Conservation (phyloP, 2,329 filamentous ascomycete genomes). For the Sporothrix luriei region DNA sequence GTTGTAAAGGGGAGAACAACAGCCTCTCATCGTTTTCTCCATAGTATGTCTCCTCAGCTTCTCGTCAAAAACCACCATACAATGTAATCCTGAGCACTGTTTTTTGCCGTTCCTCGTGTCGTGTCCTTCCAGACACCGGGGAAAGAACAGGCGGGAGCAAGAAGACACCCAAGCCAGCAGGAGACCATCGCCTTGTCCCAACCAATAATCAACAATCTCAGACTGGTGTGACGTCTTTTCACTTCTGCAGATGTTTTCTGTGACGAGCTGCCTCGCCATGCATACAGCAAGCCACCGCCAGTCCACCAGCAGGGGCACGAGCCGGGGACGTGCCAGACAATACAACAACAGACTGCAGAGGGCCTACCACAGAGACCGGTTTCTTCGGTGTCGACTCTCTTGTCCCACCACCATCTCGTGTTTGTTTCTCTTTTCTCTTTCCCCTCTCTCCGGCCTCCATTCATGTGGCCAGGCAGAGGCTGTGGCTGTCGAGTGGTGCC, state of each 20-base stretch:
- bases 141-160: neutral
- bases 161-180: neutral
- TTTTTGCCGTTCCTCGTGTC: neutral
- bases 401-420: neutral
- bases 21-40: neutral
- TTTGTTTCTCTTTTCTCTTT: neutral
- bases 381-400: neutral
- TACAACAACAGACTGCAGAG: neutral
- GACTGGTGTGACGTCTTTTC: neutral
- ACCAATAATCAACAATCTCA: neutral
- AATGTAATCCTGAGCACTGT: neutral
- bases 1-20: neutral
- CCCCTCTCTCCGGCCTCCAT: neutral
- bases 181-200: neutral
- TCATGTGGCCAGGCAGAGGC: slow-evolving; percentile 17
- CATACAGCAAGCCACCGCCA: neutral
- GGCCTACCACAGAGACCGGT: no score
- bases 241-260: neutral
- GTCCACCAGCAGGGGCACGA: slow-evolving; percentile 8
- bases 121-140: neutral
- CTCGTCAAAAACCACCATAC: neutral
- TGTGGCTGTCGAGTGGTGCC: slow-evolving; percentile 14
- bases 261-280: neutral
- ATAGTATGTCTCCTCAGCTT: neutral
- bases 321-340: no score